phyloP scores from a whole-genome alignment of 495 filamentous ascomycete species.

The Ramalina intermedia region DNA sequence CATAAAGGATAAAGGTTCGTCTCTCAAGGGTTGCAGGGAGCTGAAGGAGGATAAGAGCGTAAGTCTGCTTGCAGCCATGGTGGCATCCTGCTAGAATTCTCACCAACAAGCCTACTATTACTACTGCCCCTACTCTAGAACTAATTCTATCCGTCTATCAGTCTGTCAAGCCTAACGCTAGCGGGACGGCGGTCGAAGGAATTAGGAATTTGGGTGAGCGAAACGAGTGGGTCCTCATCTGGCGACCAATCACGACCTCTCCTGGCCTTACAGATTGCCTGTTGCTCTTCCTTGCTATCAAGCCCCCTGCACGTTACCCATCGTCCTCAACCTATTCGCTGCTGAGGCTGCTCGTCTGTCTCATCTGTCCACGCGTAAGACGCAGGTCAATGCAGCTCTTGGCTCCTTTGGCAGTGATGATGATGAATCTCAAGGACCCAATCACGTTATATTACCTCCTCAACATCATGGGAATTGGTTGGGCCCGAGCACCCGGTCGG shows the following conservation, averaged over 20 bases:
- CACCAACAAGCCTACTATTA: not conserved
- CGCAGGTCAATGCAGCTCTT: not conserved
- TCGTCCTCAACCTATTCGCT: not conserved
- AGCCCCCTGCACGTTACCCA: not conserved
- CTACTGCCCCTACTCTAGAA: not conserved
- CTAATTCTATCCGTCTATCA: not conserved
- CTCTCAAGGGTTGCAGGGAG: not conserved
- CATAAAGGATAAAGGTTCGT: not conserved
- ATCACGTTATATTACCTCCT: no score
- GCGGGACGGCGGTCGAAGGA: not conserved
- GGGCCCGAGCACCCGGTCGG: no score
- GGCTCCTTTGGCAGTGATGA: not conserved
- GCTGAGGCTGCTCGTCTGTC: not conserved
- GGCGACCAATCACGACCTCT: not conserved
- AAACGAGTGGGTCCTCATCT: not conserved
- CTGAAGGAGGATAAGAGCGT: not conserved
- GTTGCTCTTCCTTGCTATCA: not conserved
- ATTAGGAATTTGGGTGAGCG: not conserved
- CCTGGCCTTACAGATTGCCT: not conserved
- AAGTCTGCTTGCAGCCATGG: slow-evolving; percentile 1
- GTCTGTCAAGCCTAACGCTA: not conserved
- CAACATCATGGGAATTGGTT: no score
- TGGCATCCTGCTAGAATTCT: not conserved
- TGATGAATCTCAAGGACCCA: no score
- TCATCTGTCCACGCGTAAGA: not conserved